These are phyloP conservation scores for Pseudocercospora fuligena DNA, from an alignment of 2,329 filamentous ascomycete species.

Conservation along the genomic window DNA sequence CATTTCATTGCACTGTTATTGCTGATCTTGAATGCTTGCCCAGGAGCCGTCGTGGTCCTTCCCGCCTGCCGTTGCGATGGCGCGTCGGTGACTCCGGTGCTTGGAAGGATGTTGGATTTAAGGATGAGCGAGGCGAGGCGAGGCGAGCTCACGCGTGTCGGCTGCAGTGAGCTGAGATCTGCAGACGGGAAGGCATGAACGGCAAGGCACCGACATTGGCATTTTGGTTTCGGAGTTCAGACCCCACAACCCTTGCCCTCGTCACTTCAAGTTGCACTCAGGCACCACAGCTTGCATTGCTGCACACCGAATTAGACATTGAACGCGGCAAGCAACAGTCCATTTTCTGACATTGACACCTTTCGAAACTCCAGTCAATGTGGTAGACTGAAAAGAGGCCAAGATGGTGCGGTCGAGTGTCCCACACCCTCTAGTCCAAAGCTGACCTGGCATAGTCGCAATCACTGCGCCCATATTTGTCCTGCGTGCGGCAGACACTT, in stretches of 20 bases:
- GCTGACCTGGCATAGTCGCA: slow-evolving; percentile 70
- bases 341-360: not conserved
- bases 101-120: not conserved
- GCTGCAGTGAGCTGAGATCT: not conserved
- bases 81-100: slow-evolving; percentile 1
- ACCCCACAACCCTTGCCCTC: not conserved
- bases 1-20: not conserved
- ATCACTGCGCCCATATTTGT: slow-evolving; percentile 94
- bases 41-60: not conserved
- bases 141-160: not conserved
- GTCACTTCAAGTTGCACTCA: too few relatives aligned
- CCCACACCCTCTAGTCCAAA: not conserved
- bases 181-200: not conserved
- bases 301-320: not conserved
- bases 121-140: not conserved
- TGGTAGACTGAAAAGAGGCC: slow-evolving; percentile 6
- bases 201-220: not conserved
- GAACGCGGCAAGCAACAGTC: not conserved
- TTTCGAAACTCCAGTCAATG: not conserved
- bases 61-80: not conserved
- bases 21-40: not conserved
- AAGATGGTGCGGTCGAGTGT: slow-evolving; percentile 21
- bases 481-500: slow-evolving; percentile 92
- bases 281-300: not conserved
- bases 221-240: not conserved